Base-by-base conservation (phyloP, 306 rosid genomes). In the Dicorynia guianensis region DNA sequence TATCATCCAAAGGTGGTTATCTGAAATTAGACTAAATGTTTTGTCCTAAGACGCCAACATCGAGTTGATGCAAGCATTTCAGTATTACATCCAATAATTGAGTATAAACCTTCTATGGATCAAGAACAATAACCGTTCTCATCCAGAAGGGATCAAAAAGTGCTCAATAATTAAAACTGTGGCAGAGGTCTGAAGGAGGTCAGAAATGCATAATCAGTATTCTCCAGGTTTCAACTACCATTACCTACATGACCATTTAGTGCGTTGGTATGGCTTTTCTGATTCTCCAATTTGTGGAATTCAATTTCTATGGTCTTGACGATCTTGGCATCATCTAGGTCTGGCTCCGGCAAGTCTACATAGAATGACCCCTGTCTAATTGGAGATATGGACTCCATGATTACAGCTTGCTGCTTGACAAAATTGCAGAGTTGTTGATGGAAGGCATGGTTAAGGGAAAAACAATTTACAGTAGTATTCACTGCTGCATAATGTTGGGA, bases 261-360 rank as follows among this genome's bases (percentile, higher is more conserved):
- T 19, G 93, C 80, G 70, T 84, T 87, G 42, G 76, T 14, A 47
- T 86, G 81, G 14, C 88, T 86, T 57, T 85, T 92, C 69, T 72
- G 85, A 60, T 71, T 89, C 74, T 86, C 97, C 17, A 87, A 74
- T 77, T 83, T 89, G 57, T 90, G 93, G 72, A 95, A 58, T 85
- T 90, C 92, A 0, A 80, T 69, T 85, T 95, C 96, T 7, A 90
- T 92, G 5, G 93, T 89, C 46, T 80, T 83, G 4, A 89, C 88
- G 2, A 95, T 86, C 69, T 81, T 80, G 8, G 89, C 84, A 5
- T 85, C 97, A 8, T 80, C 88, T 0, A 91, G 88, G 64, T 85
- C 76, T 71, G 93, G 90, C 85, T 92, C 99, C 0, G 97, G 99
- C 19, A 95, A 75, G 20, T 81, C 88, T 58, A 95, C 97, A 40